Percentiles rank a stretch among this genome's conserved stretches.
phyloP scores from a whole-genome alignment of 1,139 yeast genomes.

The Blastobotrys illinoisensis region DNA sequence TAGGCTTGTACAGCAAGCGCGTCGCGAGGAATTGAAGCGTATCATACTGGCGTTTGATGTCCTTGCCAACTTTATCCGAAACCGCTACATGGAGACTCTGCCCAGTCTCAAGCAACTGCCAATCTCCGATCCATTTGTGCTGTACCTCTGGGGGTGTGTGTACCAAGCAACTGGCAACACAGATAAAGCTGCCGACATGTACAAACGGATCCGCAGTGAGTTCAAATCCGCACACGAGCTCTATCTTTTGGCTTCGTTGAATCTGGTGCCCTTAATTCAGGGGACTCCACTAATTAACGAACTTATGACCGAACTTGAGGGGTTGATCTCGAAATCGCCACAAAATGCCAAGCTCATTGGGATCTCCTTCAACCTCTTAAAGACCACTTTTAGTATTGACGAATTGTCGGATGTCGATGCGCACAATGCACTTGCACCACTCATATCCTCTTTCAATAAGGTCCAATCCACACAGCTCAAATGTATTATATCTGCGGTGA shows the following conservation, averaged over 20 bases:
- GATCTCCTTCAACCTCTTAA: not conserved
- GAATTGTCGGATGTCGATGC: not conserved
- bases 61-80: conserved; percentile 5
- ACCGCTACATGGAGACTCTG: conserved; percentile 7
- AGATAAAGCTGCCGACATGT: conserved; percentile 2
- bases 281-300: not conserved
- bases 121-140: not conserved
- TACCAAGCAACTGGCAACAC: conserved; percentile 4
- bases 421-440: not conserved
- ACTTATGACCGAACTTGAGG: not conserved
- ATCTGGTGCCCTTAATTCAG: not conserved
- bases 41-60: not conserved
- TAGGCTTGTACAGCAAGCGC: not conserved
- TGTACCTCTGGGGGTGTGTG: conserved; percentile 3
- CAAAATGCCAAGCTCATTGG: not conserved
- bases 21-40: not conserved
- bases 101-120: conserved; percentile 13
- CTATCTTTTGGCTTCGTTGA: conserved; percentile 4
- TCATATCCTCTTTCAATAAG: not conserved
- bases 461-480: not conserved
- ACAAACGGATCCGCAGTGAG: not conserved
- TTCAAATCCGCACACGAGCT: conserved; percentile 1
- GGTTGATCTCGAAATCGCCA: not conserved
- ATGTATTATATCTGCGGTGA: conserved; percentile 1
- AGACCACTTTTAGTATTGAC: not conserved